A percentile compares a stretch with the other conserved stretches of the same genome.
Evolutionary conservation across 805 yeast genomes (phyloP).

Genomic region (Suhomyces xylopsoci): DNA sequence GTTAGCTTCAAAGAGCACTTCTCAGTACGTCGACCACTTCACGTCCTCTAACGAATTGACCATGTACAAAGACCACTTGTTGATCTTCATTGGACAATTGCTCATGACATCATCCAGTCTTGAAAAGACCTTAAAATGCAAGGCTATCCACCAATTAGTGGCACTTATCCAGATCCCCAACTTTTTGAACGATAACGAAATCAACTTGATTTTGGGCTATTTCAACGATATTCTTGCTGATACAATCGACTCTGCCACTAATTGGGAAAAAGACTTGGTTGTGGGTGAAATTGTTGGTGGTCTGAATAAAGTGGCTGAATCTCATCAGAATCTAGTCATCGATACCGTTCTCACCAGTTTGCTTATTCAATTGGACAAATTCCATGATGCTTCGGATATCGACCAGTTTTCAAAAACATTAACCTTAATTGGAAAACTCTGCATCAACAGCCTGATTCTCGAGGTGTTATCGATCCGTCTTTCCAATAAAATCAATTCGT

Average conservation of each 20-base stretch:
- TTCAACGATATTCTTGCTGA: constrained; percentile 53
- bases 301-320: constrained; percentile 44
- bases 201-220: constrained; percentile 60
- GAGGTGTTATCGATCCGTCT: constrained; percentile 45
- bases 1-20: constrained; percentile 11
- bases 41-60: constrained; percentile 35
- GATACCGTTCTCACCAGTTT: constrained; percentile 29
- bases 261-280: constrained; percentile 45
- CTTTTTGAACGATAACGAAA: constrained; percentile 53
- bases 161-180: constrained; percentile 49
- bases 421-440: constrained; percentile 24
- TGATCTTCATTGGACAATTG: constrained; percentile 65
- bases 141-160: constrained; percentile 63
- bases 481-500: constrained; percentile 30
- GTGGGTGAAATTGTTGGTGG: constrained; percentile 54
- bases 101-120: constrained; percentile 62
- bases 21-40: constrained; percentile 13
- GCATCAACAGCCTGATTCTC: constrained; percentile 41
- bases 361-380: constrained; percentile 30
- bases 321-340: constrained; percentile 47
- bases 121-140: constrained; percentile 67
- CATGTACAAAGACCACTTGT: constrained; percentile 59
- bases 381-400: constrained; percentile 27
- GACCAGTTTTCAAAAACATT: constrained; percentile 15
- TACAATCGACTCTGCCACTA: constrained; percentile 34